Conservation (phyloP, 305 asterid genomes). For the Fraxinus paxiana region DNA sequence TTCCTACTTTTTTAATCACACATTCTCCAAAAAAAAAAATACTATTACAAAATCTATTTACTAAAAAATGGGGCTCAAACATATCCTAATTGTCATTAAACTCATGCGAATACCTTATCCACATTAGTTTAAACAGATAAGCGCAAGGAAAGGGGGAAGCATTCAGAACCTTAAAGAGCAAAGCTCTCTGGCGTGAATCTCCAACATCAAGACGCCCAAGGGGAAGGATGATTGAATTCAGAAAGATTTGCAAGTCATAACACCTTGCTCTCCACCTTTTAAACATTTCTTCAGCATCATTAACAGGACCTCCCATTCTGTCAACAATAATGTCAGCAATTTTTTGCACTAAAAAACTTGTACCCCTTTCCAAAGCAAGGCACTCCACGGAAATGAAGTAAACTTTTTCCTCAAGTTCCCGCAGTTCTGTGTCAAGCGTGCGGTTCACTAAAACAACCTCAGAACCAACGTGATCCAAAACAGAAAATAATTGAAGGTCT, state of each 20-base stretch:
- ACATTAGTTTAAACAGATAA: slow-evolving; percentile 19
- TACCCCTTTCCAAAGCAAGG: slow-evolving; percentile 42
- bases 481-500: slow-evolving; percentile 65
- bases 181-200: slow-evolving; percentile 94
- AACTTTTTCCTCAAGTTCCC: slow-evolving; percentile 77
- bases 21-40: background rate
- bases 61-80: background rate
- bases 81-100: background rate
- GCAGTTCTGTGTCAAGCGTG: slow-evolving; percentile 57
- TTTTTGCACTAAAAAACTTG: slow-evolving; percentile 62
- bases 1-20: background rate
- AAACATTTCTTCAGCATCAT: slow-evolving; percentile 77
- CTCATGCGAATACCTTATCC: slow-evolving; percentile 4
- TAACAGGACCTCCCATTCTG: slow-evolving; percentile 88
- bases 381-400: slow-evolving; percentile 52
- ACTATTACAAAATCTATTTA: background rate
- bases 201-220: slow-evolving; percentile 91
- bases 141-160: slow-evolving; percentile 18
- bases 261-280: slow-evolving; percentile 74
- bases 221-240: slow-evolving; percentile 60
- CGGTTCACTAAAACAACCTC: slow-evolving; percentile 83
- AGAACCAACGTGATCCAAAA: slow-evolving; percentile 50
- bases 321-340: slow-evolving; percentile 71
- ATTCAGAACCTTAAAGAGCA: slow-evolving; percentile 80
- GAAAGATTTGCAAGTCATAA: slow-evolving; percentile 47